These are phyloP conservation scores for Sporothrix euskadiensis DNA, from an alignment of 2,329 filamentous ascomycete species.

Conservation along the genomic window DNA sequence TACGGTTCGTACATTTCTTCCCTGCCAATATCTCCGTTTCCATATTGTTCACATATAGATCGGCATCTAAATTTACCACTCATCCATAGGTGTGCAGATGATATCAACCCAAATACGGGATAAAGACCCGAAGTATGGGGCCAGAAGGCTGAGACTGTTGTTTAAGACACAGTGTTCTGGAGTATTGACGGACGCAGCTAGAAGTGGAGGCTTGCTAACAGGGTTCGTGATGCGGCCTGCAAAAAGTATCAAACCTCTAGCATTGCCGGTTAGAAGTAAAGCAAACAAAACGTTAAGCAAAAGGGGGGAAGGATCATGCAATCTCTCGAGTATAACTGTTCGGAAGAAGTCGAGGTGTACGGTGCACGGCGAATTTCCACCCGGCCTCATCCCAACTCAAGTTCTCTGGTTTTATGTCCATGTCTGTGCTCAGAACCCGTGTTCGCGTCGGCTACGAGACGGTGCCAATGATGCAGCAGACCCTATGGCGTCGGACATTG, in stretches of 20 bases:
- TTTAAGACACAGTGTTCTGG: constrained; percentile 4
- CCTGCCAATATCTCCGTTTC: not conserved
- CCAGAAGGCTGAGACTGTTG: constrained; percentile 16
- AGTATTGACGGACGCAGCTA: not conserved
- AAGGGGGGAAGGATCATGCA: not conserved
- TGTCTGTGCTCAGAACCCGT: not conserved
- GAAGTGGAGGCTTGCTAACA: not conserved
- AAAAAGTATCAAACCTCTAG: not conserved
- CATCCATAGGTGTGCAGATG: not conserved
- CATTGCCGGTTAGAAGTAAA: not conserved
- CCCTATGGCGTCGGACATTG: not conserved
- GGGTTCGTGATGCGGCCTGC: not conserved
- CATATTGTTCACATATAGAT: not conserved
- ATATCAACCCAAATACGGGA: not conserved
- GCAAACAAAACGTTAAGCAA: not conserved
- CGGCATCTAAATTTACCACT: not conserved
- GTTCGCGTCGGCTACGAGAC: not conserved
- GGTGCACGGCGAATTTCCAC: not conserved
- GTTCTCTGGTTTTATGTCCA: not conserved
- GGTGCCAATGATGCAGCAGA: not conserved
- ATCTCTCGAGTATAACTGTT: not conserved
- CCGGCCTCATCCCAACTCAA: not conserved
- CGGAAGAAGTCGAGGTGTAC: not conserved
- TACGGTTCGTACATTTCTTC: not conserved
- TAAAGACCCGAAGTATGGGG: not conserved